phyloP scores from a whole-genome alignment of 441 rosid species.

The Omphalea diandra region DNA sequence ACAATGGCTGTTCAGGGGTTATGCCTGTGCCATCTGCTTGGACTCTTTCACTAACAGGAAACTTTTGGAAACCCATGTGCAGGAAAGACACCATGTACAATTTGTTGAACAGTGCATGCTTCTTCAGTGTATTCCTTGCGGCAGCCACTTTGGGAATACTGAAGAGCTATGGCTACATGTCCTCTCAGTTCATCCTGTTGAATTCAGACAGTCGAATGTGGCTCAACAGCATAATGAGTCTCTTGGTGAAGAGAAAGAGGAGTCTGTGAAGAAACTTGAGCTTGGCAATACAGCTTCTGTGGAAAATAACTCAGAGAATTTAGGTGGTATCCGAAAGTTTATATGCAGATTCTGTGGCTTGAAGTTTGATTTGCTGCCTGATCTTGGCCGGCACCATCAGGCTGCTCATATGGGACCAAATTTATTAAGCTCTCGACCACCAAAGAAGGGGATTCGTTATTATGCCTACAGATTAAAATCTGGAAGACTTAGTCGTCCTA shows the following conservation, averaged over 20 bases:
- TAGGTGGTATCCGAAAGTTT: slow-evolving; percentile 49
- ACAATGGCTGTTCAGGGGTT: slow-evolving; percentile 79
- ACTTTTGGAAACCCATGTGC: slow-evolving; percentile 81
- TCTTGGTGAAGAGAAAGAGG: slow-evolving; percentile 25
- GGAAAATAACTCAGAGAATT: slow-evolving; percentile 47
- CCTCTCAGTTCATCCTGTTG: slow-evolving; percentile 64
- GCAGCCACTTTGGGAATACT: slow-evolving; percentile 81
- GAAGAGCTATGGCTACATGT: slow-evolving; percentile 86
- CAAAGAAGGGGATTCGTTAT: slow-evolving; percentile 68
- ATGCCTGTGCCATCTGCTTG: slow-evolving; percentile 95
- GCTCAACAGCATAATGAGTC: slow-evolving; percentile 36
- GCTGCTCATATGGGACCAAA: slow-evolving; percentile 91
- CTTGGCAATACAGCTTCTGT: slow-evolving; percentile 31
- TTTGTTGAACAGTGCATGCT: slow-evolving; percentile 98
- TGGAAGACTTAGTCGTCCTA: slow-evolving; percentile 89
- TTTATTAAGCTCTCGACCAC: slow-evolving; percentile 55
- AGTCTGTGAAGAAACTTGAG: slow-evolving; percentile 45
- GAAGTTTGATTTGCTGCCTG: slow-evolving; percentile 91
- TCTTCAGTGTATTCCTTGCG: slow-evolving; percentile 92
- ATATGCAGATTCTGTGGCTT: slow-evolving; percentile 88
- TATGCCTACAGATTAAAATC: slow-evolving; percentile 78
- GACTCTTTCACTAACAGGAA: slow-evolving; percentile 86
- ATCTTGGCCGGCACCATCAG: slow-evolving; percentile 99
- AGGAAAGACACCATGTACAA: slow-evolving; percentile 86
- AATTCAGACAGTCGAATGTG: slow-evolving; percentile 48